These are phyloP conservation scores for Ceratobasidium sp. DNA, from an alignment of 1,284 basidiomycete species.

Conservation along the genomic window DNA sequence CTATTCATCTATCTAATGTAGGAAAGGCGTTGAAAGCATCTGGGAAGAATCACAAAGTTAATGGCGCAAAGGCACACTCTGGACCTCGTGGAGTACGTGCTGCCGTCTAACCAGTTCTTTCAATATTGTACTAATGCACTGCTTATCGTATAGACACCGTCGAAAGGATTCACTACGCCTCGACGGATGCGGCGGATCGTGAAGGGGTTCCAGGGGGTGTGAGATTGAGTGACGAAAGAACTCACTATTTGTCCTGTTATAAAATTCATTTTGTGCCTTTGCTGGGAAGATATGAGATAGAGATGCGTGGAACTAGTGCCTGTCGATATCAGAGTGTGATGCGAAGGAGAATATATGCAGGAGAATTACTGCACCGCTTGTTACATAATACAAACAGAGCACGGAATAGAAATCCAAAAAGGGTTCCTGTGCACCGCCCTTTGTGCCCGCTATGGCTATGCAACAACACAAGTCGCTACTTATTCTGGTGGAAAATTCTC, in stretches of 20 bases:
- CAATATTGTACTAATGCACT: not conserved
- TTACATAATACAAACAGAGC: constrained; percentile 13
- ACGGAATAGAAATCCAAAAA: not conserved
- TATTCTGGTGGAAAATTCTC: constrained; percentile 22
- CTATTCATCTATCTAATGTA: constrained; percentile 14
- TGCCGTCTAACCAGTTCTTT: too few relatives aligned
- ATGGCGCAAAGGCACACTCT: not conserved
- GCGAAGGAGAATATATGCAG: constrained; percentile 16
- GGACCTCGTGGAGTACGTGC: constrained; percentile 13
- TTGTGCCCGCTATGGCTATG: constrained; percentile 26
- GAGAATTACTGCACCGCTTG: not conserved
- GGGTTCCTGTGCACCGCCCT: constrained; percentile 2
- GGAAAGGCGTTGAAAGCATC: constrained; percentile 4
- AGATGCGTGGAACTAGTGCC: not conserved
- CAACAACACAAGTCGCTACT: constrained; percentile 14
- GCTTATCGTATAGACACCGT: not conserved
- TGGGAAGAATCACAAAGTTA: constrained; percentile 2
- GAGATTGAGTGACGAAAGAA: not conserved
- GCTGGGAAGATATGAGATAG: not conserved
- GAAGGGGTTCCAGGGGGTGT: not conserved
- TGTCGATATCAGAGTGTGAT: not conserved
- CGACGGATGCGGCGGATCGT: constrained; percentile 13
- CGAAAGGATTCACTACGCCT: not conserved
- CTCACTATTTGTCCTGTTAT: not conserved
- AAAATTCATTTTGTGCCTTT: not conserved